Evolutionary conservation across 371 early-diverging fungal genomes (phyloP).

Genomic region (Rhizopus delemar): DNA sequence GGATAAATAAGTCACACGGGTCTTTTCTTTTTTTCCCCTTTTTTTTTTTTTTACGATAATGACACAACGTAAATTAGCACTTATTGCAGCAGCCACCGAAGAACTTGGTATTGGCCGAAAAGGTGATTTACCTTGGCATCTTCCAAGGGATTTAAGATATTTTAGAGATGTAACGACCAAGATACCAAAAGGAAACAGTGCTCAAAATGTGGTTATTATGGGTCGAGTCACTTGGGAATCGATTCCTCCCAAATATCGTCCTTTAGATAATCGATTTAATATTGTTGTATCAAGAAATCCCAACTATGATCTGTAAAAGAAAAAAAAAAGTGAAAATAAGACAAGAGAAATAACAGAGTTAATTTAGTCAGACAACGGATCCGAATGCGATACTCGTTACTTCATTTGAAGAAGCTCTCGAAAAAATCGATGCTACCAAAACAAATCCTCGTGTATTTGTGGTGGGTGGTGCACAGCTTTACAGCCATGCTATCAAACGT

Average conservation of each 20-base stretch:
- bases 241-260: conserved; percentile 76
- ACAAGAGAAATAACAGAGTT: conserved; percentile 19
- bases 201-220: conserved; percentile 83
- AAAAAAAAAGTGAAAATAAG: not conserved
- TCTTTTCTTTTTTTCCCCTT: not conserved
- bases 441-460: conserved; percentile 48
- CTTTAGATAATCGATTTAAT: conserved; percentile 75
- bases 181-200: conserved; percentile 26
- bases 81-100: conserved; percentile 78
- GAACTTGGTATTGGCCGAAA: conserved; percentile 79
- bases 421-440: conserved; percentile 21
- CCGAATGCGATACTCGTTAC: conserved; percentile 34
- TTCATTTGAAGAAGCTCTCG: conserved; percentile 58
- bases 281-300: conserved; percentile 77
- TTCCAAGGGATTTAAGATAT: conserved; percentile 83
- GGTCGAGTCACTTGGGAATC: conserved; percentile 90
- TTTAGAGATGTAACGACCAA: conserved; percentile 74
- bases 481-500: conserved; percentile 54
- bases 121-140: conserved; percentile 81
- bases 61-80: conserved; percentile 38
- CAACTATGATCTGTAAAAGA: conserved; percentile 48
- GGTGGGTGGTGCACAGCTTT: conserved; percentile 71
- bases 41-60: not conserved
- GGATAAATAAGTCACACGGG: not conserved
- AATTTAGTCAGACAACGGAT: conserved; percentile 18